Conservation (phyloP, 345 rosid genomes). For the Barbarea vulgaris region DNA sequence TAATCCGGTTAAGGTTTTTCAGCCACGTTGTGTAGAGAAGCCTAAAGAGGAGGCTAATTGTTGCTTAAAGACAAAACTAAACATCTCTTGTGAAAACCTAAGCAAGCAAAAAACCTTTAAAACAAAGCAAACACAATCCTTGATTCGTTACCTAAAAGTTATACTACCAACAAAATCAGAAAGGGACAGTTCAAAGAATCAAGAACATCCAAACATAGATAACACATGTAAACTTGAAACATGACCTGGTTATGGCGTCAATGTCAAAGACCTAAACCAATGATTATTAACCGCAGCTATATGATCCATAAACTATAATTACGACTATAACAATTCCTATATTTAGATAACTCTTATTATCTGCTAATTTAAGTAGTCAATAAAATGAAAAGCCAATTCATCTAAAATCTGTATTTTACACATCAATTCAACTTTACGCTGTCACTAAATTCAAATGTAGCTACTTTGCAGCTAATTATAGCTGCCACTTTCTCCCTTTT, state of each 20-base stretch:
- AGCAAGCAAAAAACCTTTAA: conserved; percentile 16
- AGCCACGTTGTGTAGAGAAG: background rate
- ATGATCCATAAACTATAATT: conserved; percentile 14
- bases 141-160: background rate
- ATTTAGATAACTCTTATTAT: conserved; percentile 9
- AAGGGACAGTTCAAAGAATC: background rate
- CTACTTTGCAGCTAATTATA: background rate
- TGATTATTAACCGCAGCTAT: background rate
- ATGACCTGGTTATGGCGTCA: background rate
- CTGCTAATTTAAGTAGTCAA: background rate
- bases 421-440: background rate
- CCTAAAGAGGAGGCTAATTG: conserved; percentile 4
- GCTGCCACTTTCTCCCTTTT: background rate
- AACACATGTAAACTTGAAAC: background rate
- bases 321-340: background rate
- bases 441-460: conserved; percentile 6
- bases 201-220: conserved; percentile 12
- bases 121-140: conserved; percentile 1
- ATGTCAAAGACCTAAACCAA: background rate
- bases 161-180: background rate
- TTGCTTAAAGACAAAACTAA: conserved; percentile 21
- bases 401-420: background rate
- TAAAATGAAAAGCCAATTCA: background rate
- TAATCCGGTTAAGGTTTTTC: background rate
- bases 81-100: background rate